Base-by-base conservation (phyloP, 768 basidiomycete species). In the Trametes gibbosa region DNA sequence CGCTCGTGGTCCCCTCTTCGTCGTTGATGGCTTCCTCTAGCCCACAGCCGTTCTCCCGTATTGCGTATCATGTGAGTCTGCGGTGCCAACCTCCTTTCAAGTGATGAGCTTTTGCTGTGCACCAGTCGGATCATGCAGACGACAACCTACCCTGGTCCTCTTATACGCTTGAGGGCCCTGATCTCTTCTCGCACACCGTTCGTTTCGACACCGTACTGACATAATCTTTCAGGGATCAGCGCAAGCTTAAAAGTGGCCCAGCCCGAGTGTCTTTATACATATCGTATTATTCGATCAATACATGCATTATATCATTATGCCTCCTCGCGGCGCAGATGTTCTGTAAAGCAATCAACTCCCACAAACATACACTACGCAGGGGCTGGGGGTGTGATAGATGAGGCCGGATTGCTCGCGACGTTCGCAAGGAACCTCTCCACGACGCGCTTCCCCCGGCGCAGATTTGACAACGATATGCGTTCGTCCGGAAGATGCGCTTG, bases 401-500 rank as follows among this genome's bases (percentile, higher is more conserved):
- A 39, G 0, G 50, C 5, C 1, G 50, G 25, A 1, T 42, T 53
- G n/a, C 69, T 67, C 0, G 81, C 83, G 1, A 84, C 79, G 24
- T 81, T 83, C 1, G 77, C 66, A 52, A 91, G 70, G 71, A 93
- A 94, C 16, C 86, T 82, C 66, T 92, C 87, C 29, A 92, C 69
- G 40, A 92, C 91, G 1, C 83, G 77, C 63, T 90, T 90, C 0
- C 92, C 92, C 39, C 85, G 83, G 19, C 81, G 80, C 23, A 98
- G 79, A 66, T 98, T 98, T 21, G 83, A 73, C 1, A 97, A 74
- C 2, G 94, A 87, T 53, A 98, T 94, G 3, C 93, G 81, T 71
- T 99, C 97, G 69, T 99, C 91, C 2, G 94, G 87, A 23, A 99
- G 73, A 79, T 98, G 97, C 0, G 93, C 95, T 79, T 88, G 91